Percentiles rank a stretch among this genome's conserved stretches.
phyloP scores from a whole-genome alignment of 306 rosid genomes.

The Neltuma alba region DNA sequence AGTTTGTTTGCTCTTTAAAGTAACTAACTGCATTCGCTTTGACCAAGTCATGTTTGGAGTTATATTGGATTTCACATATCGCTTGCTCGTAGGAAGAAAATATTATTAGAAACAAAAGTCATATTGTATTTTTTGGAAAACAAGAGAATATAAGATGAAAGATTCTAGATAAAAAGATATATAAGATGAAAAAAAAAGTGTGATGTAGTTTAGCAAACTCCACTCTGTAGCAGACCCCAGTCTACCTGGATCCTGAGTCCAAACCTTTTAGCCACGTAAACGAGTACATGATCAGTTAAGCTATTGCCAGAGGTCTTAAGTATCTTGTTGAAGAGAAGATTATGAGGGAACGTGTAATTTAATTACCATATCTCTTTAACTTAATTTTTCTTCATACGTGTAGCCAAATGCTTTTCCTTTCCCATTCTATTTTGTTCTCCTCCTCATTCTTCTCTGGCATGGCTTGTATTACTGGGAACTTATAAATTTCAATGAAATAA shows the following conservation, averaged over 20 bases:
- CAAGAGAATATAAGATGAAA: neutral
- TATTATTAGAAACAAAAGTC: neutral
- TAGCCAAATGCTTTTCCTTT: neutral
- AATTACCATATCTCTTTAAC: neutral
- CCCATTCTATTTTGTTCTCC: neutral
- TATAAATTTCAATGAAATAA: neutral
- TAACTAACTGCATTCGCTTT: neutral
- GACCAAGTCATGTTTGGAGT: neutral
- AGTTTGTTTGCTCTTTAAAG: neutral
- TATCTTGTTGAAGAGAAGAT: neutral
- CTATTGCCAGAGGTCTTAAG: neutral
- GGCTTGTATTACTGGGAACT: neutral
- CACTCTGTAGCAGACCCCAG: neutral
- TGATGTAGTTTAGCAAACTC: constrained; percentile 12
- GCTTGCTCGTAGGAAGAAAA: neutral
- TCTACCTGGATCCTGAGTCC: no score
- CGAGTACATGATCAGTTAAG: neutral
- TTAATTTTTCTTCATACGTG: neutral
- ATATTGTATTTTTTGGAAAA: neutral
- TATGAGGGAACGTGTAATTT: neutral
- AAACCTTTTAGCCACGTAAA: neutral
- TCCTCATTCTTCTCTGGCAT: neutral
- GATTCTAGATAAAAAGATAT: neutral
- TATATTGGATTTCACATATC: neutral
- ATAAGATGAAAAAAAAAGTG: neutral